Evolutionary conservation across 805 yeast species (phyloP), one percentile per base, ranked within the genome.

Genomic region (Wickerhamiella galacta): DNA sequence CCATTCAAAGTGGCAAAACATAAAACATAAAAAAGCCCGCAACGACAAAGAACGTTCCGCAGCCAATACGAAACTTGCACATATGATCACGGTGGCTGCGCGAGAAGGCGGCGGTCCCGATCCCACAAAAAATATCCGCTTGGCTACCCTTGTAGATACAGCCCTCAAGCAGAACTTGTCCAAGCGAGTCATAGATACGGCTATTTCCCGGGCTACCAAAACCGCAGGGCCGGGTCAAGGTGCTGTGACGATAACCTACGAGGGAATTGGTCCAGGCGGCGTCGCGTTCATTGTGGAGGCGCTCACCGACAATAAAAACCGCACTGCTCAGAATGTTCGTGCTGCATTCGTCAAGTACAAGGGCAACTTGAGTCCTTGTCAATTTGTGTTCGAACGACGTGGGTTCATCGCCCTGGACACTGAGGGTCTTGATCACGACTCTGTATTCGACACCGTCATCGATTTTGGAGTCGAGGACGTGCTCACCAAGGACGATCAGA

Each of bases 1-100:
- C 1, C 98, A 87, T 54, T 76, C 81, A 23, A 87, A 85, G 55
- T 87, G 98, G 98, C 80, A 92, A 27, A 81, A 79, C 30, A 87
- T 90, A 44, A 78, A 83, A 49, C 95, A 83, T 51, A 90, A 79
- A 51, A 87, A 87, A 56, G 93, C 93, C 35, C 80, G 81, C 41
- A 82, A 83, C 48, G 98, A 87, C 57, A 79, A 82, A 15, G 71
- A 67, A 37, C 74, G 70, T 52, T 75, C 81, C 38, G 67, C 71
- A 35, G 61, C 71, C 19, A 72, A 81, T 4, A 76, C 74, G 45
- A 70, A 73, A 43, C 61, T 78, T 47, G 76, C 95, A 4, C 67
- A 71, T 28, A 67, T 72, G 45, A 79, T 87, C 38, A 71, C 78
- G 11, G 63, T 78, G 26, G 77, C 90, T 29, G 87, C 81, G 1